phyloP scores from a whole-genome alignment of 2,329 filamentous ascomycete genomes.

The Pestalotiopsis sp. region DNA sequence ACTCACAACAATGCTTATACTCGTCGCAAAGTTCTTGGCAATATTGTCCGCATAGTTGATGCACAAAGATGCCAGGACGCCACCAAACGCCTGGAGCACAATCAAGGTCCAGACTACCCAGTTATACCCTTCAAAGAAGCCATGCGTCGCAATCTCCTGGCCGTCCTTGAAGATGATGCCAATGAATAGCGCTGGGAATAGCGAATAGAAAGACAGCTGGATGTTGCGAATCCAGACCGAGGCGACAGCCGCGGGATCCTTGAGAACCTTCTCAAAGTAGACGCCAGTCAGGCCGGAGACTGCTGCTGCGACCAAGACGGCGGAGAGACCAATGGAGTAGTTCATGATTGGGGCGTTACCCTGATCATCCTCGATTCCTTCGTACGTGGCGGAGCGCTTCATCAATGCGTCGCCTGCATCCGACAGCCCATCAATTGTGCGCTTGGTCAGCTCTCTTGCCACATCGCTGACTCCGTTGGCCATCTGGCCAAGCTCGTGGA shows the following conservation, averaged over 20 bases:
- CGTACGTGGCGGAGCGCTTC: conserved; percentile 84
- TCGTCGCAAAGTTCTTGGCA: conserved; percentile 91
- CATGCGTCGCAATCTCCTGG: conserved; percentile 76
- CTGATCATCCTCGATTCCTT: conserved; percentile 77
- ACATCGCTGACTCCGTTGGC: conserved; percentile 54
- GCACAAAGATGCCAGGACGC: conserved; percentile 80
- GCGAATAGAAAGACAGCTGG: conserved; percentile 90
- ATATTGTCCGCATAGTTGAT: conserved; percentile 88
- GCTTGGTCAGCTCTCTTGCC: conserved; percentile 53
- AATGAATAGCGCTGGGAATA: conserved; percentile 85
- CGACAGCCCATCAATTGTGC: conserved; percentile 41
- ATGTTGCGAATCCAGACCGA: conserved; percentile 95
- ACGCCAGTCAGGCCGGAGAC: conserved; percentile 86
- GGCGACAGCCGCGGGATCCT: conserved; percentile 74
- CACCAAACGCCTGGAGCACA: conserved; percentile 79
- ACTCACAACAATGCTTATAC: conserved; percentile 87
- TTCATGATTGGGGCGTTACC: conserved; percentile 65
- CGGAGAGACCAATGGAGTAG: conserved; percentile 75
- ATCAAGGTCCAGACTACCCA: conserved; percentile 88
- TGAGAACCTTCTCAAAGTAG: conserved; percentile 89
- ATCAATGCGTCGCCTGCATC: conserved; percentile 45
- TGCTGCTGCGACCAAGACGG: conserved; percentile 76
- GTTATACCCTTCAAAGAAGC: conserved; percentile 96
- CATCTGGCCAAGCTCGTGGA: conserved; percentile 74
- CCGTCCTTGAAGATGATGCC: conserved; percentile 89